Percentiles rank a stretch among this genome's conserved stretches.
Conservation (phyloP, 345 rosid genomes). For the Citrus sinensis region DVS_A1.0 CM039166.1:14877001-14877500, state of each 20-base stretch:
- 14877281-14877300: conserved; percentile 5
- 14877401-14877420: neutral
- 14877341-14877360: conserved; percentile 40
- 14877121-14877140: neutral
- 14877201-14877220: conserved; percentile 28
- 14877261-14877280: neutral
- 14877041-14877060: neutral
- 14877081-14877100: neutral
- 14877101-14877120: neutral
- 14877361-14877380: conserved; percentile 39
- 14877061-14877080: neutral
- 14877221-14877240: neutral
- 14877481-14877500: neutral
- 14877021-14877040: conserved; percentile 6
- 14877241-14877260: neutral
- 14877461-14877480: neutral
- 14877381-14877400: conserved; percentile 54
- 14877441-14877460: neutral
- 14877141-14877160: conserved; percentile 41
- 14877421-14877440: too few species aligned
- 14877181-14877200: conserved; percentile 64
- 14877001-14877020: neutral
- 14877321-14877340: conserved; percentile 23
- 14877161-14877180: conserved; percentile 54
- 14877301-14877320: conserved; percentile 32